These are phyloP conservation scores for Symbiodinium pilosum DNA, from an alignment of 73 alveolate species.

Conservation along the genomic window DNA sequence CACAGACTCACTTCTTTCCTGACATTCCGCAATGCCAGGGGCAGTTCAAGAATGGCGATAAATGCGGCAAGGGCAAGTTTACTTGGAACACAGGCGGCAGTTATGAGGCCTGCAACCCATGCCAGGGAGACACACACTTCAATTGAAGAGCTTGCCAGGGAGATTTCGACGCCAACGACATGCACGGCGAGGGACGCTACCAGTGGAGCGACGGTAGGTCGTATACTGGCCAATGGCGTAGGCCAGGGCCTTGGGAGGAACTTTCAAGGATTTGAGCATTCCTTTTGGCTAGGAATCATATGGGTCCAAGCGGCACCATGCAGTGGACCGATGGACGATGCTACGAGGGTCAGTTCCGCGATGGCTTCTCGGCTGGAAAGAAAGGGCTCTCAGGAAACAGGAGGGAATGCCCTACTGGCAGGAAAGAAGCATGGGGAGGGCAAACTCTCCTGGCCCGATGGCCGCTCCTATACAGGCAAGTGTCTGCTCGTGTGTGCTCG, in stretches of 20 bases:
- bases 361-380: conserved; percentile 20
- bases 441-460: conserved; percentile 95
- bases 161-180: conserved; percentile 96
- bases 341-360: conserved; percentile 96
- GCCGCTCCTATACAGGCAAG: conserved; percentile 95
- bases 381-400: neutral
- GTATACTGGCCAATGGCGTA: conserved; percentile 96
- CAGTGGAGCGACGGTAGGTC: conserved; percentile 97
- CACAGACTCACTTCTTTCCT: neutral
- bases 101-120: conserved; percentile 50
- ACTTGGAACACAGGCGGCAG: conserved; percentile 94
- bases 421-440: conserved; percentile 97
- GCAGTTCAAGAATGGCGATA: conserved; percentile 95
- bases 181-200: conserved; percentile 96
- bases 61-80: conserved; percentile 96
- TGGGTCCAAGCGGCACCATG: conserved; percentile 96
- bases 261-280: neutral
- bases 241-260: neutral
- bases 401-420: neutral
- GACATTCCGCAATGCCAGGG: conserved; percentile 93
- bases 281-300: conserved; percentile 79
- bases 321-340: conserved; percentile 96
- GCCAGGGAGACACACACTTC: too few species aligned
- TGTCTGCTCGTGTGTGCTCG: neutral
- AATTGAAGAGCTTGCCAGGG: conserved; percentile 85